phyloP scores from a whole-genome alignment of 1,284 basidiomycete species.

The Retiboletus flavoniger region DNA sequence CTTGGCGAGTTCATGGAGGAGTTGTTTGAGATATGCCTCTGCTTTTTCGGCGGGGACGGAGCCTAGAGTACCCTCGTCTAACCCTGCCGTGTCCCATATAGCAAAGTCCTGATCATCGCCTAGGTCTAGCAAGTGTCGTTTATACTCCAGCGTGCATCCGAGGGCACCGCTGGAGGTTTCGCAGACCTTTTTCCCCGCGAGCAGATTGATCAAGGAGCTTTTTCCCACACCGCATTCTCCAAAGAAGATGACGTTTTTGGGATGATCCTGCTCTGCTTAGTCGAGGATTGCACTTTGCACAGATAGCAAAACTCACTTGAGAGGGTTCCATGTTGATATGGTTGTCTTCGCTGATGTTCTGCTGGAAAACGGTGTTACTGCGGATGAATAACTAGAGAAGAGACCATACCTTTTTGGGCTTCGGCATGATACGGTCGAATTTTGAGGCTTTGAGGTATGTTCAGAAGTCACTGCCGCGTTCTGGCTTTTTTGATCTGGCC shows the following conservation, averaged over 20 bases:
- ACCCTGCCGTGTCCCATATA: constrained; percentile 32
- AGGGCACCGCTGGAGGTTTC: constrained; percentile 25
- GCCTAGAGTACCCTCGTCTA: constrained; percentile 28
- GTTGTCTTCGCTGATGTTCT: constrained; percentile 3
- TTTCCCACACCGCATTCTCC: constrained; percentile 33
- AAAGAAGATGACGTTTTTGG: constrained; percentile 28
- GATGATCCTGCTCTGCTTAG: constrained; percentile 10
- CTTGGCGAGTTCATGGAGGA: constrained; percentile 27
- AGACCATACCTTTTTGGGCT: constrained; percentile 16
- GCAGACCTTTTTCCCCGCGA: constrained; percentile 20
- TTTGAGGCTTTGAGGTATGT: background rate
- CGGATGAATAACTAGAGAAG: background rate
- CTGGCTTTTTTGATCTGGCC: background rate
- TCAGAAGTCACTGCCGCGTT: constrained; percentile 2
- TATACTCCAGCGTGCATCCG: constrained; percentile 28
- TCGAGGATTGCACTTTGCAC: background rate
- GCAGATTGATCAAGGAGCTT: constrained; percentile 26
- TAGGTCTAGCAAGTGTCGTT: constrained; percentile 15
- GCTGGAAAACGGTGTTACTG: constrained; percentile 16
- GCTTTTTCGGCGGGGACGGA: constrained; percentile 29
- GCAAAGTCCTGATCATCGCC: constrained; percentile 7
- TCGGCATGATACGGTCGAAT: constrained; percentile 3
- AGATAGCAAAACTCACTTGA: constrained; percentile 13
- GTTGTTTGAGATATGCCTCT: constrained; percentile 28
- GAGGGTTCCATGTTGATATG: background rate